Evolutionary conservation across 441 rosid species (phyloP).

Genomic region (Macaranga tanarius): DNA sequence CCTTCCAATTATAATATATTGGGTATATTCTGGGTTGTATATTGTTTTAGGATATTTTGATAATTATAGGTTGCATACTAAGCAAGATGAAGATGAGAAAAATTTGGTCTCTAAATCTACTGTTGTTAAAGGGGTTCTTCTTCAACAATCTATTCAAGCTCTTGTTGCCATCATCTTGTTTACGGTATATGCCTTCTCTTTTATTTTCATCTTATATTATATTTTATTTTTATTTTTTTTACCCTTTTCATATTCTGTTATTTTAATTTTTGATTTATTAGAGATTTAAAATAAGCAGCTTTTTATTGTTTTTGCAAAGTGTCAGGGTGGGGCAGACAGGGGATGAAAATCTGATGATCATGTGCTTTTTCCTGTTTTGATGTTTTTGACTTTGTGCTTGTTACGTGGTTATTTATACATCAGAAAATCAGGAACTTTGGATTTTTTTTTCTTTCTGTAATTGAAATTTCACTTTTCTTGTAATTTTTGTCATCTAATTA

Average conservation of each 20-base stretch:
- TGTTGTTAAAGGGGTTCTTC: conserved; percentile 77
- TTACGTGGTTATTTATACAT: not conserved
- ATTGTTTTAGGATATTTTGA: conserved; percentile 49
- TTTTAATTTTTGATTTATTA: not conserved
- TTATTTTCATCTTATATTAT: not conserved
- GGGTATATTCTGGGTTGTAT: conserved; percentile 84
- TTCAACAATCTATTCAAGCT: conserved; percentile 77
- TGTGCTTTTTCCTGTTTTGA: not conserved
- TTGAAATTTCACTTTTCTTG: no score
- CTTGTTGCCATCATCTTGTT: conserved; percentile 72
- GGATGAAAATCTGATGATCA: not conserved
- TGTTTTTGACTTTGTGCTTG: not conserved
- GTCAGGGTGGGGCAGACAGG: not conserved
- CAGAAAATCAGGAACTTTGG: not conserved
- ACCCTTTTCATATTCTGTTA: not conserved
- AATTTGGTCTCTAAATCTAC: conserved; percentile 67
- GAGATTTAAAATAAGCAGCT: not conserved
- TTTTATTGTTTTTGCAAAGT: not conserved
- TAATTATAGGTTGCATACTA: conserved; percentile 69
- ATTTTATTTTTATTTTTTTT: not conserved
- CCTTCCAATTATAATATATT: conserved; percentile 64
- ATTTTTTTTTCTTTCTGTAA: not conserved
- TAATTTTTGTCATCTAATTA: no score
- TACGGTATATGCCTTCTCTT: conserved; percentile 38
- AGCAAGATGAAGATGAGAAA: conserved; percentile 71